phyloP scores from a whole-genome alignment of 1,284 basidiomycete species.

The Ceratobasidium sp. region DNA sequence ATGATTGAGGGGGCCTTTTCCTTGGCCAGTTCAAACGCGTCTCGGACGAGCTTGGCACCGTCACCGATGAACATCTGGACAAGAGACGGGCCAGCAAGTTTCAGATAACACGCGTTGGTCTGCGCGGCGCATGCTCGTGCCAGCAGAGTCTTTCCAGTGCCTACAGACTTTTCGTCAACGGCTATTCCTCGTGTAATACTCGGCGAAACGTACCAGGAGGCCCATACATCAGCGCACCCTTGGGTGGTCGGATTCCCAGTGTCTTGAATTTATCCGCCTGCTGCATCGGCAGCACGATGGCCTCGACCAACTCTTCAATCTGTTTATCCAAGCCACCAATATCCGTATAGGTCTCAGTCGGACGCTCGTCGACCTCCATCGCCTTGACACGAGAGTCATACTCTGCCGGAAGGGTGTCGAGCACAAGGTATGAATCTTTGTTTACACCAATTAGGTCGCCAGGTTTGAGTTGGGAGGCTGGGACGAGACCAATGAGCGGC shows the following conservation, averaged over 20 bases:
- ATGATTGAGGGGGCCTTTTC: constrained; percentile 83
- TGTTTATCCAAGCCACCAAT: constrained; percentile 85
- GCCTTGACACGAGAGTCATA: constrained; percentile 84
- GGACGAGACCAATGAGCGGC: constrained; percentile 96
- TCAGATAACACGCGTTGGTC: constrained; percentile 84
- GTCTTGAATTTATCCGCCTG: constrained; percentile 85
- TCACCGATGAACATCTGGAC: constrained; percentile 89
- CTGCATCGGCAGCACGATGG: constrained; percentile 84
- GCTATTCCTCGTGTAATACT: no score
- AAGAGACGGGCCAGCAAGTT: constrained; percentile 80
- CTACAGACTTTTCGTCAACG: constrained; percentile 54
- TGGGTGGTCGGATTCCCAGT: constrained; percentile 81
- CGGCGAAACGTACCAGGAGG: constrained; percentile 70
- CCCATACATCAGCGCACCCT: constrained; percentile 83
- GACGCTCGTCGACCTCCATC: constrained; percentile 92
- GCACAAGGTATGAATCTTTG: constrained; percentile 98
- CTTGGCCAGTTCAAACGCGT: constrained; percentile 81
- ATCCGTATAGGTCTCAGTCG: constrained; percentile 82
- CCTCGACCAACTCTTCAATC: constrained; percentile 83
- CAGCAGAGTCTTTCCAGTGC: constrained; percentile 81
- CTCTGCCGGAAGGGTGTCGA: constrained; percentile 86
- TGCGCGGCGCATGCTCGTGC: constrained; percentile 83
- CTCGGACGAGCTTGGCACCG: constrained; percentile 81
- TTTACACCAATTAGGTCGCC: constrained; percentile 98
- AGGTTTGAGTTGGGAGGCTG: constrained; percentile 87